These are phyloP conservation scores for Venturia nashicola DNA, from an alignment of 2,329 filamentous ascomycete genomes.

Conservation along the genomic window DNA sequence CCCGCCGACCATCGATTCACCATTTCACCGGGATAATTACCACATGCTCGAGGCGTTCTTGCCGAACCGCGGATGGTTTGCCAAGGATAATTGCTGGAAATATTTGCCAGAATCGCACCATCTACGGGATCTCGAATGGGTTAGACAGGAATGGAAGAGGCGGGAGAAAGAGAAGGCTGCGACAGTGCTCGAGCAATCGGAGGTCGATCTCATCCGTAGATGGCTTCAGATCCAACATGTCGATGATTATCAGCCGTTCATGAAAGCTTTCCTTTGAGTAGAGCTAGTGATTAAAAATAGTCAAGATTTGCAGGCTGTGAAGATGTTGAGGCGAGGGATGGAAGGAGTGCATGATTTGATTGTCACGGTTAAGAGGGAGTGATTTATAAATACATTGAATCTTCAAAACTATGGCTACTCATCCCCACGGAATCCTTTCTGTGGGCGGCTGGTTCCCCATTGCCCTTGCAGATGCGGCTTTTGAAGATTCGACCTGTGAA, in stretches of 20 bases:
- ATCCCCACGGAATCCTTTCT: too few relatives aligned
- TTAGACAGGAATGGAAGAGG: conserved; percentile 2
- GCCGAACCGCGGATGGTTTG: conserved; percentile 43
- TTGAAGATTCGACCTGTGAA: too few relatives aligned
- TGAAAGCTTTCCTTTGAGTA: not conserved
- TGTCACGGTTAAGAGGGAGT: too few relatives aligned
- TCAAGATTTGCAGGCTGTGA: not conserved
- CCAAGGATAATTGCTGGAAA: conserved; percentile 33
- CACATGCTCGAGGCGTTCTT: conserved; percentile 47
- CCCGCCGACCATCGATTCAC: conserved; percentile 39
- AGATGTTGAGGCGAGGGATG: too few relatives aligned
- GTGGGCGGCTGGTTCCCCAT: too few relatives aligned
- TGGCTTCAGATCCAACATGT: not conserved
- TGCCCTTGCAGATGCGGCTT: too few relatives aligned
- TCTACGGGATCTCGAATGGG: conserved; percentile 25
- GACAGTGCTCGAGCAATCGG: not conserved
- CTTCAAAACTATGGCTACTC: too few relatives aligned
- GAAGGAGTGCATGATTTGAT: too few relatives aligned
- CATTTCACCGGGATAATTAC: conserved; percentile 45
- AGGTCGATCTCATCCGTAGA: not conserved
- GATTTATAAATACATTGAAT: too few relatives aligned
- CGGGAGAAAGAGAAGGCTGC: not conserved
- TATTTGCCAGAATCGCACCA: conserved; percentile 31
- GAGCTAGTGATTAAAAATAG: not conserved
- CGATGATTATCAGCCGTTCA: not conserved